Evolutionary conservation across 306 rosid species (phyloP), one percentile per base, ranked within the genome.

Genomic region (Rosa lucieae): DNA sequence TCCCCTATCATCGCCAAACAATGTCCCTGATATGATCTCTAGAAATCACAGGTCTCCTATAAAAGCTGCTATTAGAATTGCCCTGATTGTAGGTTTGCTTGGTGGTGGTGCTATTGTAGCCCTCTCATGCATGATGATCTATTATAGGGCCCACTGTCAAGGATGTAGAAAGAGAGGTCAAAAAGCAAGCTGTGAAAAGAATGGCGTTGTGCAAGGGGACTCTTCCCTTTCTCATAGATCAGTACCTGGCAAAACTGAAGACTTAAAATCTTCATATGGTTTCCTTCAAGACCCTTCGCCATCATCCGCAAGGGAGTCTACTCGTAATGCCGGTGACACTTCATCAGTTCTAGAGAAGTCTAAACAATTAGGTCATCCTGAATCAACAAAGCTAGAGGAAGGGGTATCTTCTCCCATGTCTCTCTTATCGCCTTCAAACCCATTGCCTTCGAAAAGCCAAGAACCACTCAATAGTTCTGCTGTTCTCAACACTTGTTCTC

Each of bases 61-160:
- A 76, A 92, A 82, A 84, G 62, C 81, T 73, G 85, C 86, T 69
- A 65, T 87, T 80, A 89, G 87, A 84, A 87, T 80, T 70, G 86
- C 84, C 80, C 83, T 89, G 84, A 81, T 90, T 83, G 86, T 82
- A 51, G 82, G 92, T 81, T 77, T 85, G 83, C 88, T 89, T 70
- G 70, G 85, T 65, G 87, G 82, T 78, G 87, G 67, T 72, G 79
- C 82, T 59, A 78, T 88, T 87, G 82, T 91, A 55, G 86, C 73
- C 80, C 59, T 90, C 76, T 77, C 67, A 15, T 81, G 81, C 81
- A 72, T 85, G 18, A 76, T 85, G 77, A 46, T 80, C 72, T 87
- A 78, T 79, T 90, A 78, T 75, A 81, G 82, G 79, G 77, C 51
- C 73, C 86, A 75, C 71, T 74, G 80, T 78, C 81, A 77, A 26